phyloP scores from a whole-genome alignment of 2,329 filamentous ascomycete species.

The Colletotrichum phormii region DNA sequence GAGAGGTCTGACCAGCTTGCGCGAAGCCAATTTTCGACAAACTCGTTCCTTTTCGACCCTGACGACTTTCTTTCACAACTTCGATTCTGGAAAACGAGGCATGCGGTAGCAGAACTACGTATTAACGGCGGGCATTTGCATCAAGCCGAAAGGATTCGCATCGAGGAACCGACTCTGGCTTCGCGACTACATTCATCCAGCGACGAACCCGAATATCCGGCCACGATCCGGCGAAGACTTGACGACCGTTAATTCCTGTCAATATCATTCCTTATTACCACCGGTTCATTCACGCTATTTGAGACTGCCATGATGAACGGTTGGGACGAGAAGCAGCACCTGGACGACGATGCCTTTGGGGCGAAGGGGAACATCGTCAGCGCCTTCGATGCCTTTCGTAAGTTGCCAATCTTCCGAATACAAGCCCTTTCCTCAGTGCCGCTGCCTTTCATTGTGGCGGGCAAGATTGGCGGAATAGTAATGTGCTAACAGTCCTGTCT shows the following conservation, averaged over 20 bases:
- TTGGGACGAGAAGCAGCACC: conserved; percentile 71
- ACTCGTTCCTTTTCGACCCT: background rate
- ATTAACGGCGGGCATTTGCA: conserved; percentile 35
- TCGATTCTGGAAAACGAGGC: conserved; percentile 7
- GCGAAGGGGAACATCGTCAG: conserved; percentile 78
- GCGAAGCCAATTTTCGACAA: conserved; percentile 13
- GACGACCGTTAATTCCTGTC: background rate
- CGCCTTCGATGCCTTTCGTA: conserved; percentile 98
- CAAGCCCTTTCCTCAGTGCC: background rate
- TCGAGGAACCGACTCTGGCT: conserved; percentile 13
- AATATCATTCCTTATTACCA: background rate
- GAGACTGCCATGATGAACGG: conserved; percentile 75
- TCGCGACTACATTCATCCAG: background rate
- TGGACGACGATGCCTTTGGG: conserved; percentile 85
- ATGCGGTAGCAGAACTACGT: conserved; percentile 23
- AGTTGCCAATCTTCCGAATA: conserved; percentile 45
- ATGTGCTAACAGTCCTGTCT: conserved; percentile 38
- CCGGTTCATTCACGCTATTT: background rate
- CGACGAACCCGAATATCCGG: background rate
- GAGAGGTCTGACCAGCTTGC: conserved; percentile 24
- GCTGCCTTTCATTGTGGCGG: background rate
- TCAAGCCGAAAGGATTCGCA: conserved; percentile 18
- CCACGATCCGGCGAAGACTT: background rate
- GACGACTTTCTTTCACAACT: background rate
- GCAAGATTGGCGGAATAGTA: too few species aligned